Evolutionary conservation across 2,329 filamentous ascomycete species (phyloP), one percentile per base, ranked within the genome.

Genomic region (Aspergillus novofumigatus): DNA sequence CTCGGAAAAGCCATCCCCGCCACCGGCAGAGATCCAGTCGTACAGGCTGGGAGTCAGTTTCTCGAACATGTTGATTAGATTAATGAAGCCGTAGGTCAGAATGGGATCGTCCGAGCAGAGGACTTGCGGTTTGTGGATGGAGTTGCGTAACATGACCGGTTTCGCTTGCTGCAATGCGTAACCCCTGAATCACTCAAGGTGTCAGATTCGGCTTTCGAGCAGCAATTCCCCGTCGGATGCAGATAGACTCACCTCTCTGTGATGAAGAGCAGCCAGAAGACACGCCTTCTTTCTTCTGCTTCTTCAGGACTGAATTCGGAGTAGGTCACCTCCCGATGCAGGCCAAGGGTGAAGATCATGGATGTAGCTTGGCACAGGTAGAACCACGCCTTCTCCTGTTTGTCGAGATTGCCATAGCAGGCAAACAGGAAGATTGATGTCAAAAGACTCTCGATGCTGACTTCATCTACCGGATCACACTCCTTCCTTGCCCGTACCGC

Each of bases 361-460:
- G 89, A 92, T 1, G 86, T 87, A 5, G 88, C 88, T 72, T 94
- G 90, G 26, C 89, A 85, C 9, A 93, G 77, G 69, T 91, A 86
- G 68, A 86, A 92, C 89, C 90, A 93, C 1, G 89, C 89, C 70
- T 86, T 86, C 60, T 89, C 86, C 69, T 92, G 88, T 69, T 86
- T 80, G 60, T 91, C 88, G 49, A 90, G 76, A 41, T 85, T 87
- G 59, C 88, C 87, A 69, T 88, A 85, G 57, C 86, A 87, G 41
- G 84, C 87, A 65, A 90, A 92, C 26, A 93, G 71, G 70, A 93
- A 92, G 72, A 90, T 91, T 54, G 87, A 91, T n/a, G 88, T 91
- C 57, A 86, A 84, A 10, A 78, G 68, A 8, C 67, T 72, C 48
- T 73, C 71, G 23, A 77, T 62, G 21, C 67, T 73, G n/a, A 76